Conservation (phyloP, 2,329 filamentous ascomycete species). For the Teratosphaeria viscida region DNA sequence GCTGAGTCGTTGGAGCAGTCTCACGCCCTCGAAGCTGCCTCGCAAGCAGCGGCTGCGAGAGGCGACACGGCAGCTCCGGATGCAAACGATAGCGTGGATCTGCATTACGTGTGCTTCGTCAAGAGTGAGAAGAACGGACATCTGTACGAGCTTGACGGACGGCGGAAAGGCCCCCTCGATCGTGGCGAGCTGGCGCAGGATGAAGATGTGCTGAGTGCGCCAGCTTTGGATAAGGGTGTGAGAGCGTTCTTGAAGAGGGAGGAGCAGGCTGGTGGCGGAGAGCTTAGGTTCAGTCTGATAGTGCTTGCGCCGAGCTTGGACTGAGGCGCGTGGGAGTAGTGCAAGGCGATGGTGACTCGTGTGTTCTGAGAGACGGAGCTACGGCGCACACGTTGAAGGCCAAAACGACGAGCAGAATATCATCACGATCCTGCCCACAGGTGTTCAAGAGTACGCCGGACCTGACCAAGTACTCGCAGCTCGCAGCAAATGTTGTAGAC, state of each 20-base stretch:
- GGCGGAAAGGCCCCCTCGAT: slow-evolving; percentile 61
- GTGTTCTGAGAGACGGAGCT: background rate
- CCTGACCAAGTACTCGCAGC: background rate
- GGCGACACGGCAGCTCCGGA: slow-evolving; percentile 72
- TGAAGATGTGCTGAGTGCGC: slow-evolving; percentile 51
- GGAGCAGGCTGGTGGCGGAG: slow-evolving; percentile 43
- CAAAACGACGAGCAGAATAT: background rate
- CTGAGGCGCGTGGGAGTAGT: slow-evolving; percentile 26
- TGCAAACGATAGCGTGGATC: slow-evolving; percentile 71
- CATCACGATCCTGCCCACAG: background rate
- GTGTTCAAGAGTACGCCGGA: background rate
- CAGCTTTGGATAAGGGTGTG: slow-evolving; percentile 62
- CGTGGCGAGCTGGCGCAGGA: slow-evolving; percentile 36
- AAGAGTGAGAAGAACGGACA: slow-evolving; percentile 56
- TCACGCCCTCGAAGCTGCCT: slow-evolving; percentile 63
- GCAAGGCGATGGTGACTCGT: background rate
- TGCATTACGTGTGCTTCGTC: slow-evolving; percentile 94
- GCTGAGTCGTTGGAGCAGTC: slow-evolving; percentile 69
- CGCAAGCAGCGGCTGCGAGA: slow-evolving; percentile 62
- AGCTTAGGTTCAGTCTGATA: slow-evolving; percentile 54
- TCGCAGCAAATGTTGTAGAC: background rate
- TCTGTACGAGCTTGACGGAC: slow-evolving; percentile 74
- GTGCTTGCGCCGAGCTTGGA: slow-evolving; percentile 48
- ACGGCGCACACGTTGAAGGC: background rate
- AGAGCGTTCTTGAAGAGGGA: slow-evolving; percentile 50